Evolutionary conservation across 106 monocot species (phyloP), one percentile per base, ranked within the genome.

Genomic region (Vanilla planifolia): DNA sequence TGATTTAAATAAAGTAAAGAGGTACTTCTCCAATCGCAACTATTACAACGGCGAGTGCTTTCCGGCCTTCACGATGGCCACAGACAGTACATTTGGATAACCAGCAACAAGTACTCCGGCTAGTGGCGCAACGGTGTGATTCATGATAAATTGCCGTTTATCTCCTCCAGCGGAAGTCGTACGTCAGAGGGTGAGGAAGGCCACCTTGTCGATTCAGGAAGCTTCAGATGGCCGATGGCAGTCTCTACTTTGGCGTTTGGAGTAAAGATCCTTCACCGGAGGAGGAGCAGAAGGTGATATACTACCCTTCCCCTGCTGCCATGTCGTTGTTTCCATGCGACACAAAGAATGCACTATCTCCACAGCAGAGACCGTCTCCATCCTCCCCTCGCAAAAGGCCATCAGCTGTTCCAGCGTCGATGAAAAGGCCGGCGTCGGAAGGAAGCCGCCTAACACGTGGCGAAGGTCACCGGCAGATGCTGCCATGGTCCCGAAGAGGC

Each of bases 111-210:
- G 67, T 93, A 93, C 62, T 28, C 47, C 17, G 93, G 93, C 0
- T 58, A 65, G 25, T 93, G 89, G 89, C 70, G 58, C 8, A 64
- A 13, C 8, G 93, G 93, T 6, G 27, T 55, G 35, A 74, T 93
- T 34, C 77, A 80, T 29, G 93, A 89, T 8, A 27, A 69, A 10
- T 89, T 89, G 0, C 62, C 66, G 4, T 68, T 93, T 32, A 50
- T 71, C 19, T 93, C 85, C 82, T 53, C 89, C 11, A 77, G 83
- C 29, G 89, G 93, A 13, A 93, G 89, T 63, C 55, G 67, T 7
- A 89, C 74, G 43, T 81, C 85, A n/a, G 93, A 89, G 35, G 79
- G 75, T 2, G 89, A 89, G 43, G 82, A 85, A 6, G 89, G 93
- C 1, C 22, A 58, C 9, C 93, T 89, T 13, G 26, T 59, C 17